Conservation (phyloP, 2,329 filamentous ascomycete species). For the Diaporthe capsici region DNA sequence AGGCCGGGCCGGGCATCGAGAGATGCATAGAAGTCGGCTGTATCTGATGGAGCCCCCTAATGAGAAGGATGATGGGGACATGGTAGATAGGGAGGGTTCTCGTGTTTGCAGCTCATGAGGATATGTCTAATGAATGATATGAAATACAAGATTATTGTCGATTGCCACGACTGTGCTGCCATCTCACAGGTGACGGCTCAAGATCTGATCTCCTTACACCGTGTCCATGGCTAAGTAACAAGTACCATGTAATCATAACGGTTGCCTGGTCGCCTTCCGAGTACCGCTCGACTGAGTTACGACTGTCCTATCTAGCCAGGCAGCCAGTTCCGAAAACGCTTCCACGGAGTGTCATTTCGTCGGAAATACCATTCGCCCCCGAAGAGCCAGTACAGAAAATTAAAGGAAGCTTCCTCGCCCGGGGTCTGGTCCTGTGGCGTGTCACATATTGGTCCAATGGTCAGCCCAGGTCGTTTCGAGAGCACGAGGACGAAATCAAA, state of each 20-base stretch:
- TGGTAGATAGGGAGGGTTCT: slow-evolving; percentile 23
- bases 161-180: neutral
- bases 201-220: no score
- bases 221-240: neutral
- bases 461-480: neutral
- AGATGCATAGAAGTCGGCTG: slow-evolving; percentile 29
- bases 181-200: no score
- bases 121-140: slow-evolving; percentile 39
- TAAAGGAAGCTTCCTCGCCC: neutral
- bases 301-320: neutral
- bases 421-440: neutral
- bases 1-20: neutral
- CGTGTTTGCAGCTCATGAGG: slow-evolving; percentile 36
- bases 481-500: neutral
- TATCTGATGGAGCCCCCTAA: slow-evolving; percentile 20
- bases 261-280: neutral
- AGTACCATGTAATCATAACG: neutral
- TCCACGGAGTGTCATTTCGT: neutral
- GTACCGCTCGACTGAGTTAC: neutral
- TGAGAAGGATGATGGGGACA: slow-evolving; percentile 10
- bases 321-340: neutral
- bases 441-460: neutral
- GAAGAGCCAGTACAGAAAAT: neutral
- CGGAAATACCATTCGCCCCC: slow-evolving; percentile 3
- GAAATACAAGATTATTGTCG: slow-evolving; percentile 31